These are phyloP conservation scores for Saccharomyces hybrid DNA, from an alignment of 1,139 yeast genomes.

Conservation along the genomic window DNA sequence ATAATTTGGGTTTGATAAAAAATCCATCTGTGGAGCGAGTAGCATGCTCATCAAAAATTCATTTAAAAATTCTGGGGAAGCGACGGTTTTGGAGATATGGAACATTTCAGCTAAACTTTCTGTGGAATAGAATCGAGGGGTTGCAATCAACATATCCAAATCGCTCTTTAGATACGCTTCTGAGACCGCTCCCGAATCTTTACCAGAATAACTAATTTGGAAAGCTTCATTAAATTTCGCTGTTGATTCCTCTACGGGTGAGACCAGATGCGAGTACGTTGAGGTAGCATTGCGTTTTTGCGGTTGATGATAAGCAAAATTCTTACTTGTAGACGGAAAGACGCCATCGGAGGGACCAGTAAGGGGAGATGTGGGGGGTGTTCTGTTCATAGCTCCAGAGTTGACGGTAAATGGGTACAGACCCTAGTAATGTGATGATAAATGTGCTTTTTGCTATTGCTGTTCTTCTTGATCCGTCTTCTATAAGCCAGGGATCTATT, in stretches of 20 bases:
- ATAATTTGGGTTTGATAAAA: neutral
- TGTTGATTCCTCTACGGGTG: neutral
- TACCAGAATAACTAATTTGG: neutral
- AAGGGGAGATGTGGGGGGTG: neutral
- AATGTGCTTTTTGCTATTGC: neutral
- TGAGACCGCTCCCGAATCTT: neutral
- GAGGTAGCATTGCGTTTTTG: neutral
- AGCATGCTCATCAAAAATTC: neutral
- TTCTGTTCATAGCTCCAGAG: neutral
- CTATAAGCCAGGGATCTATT: neutral
- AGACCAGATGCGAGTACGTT: neutral
- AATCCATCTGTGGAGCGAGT: neutral
- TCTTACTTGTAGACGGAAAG: neutral
- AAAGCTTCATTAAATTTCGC: neutral
- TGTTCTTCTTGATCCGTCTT: neutral
- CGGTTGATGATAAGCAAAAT: neutral
- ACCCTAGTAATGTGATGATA: neutral
- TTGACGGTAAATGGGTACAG: no score
- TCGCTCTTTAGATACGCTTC: neutral
- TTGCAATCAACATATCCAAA: neutral
- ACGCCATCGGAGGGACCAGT: neutral
- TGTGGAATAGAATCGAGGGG: neutral
- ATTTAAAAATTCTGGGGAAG: neutral
- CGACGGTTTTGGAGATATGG: neutral
- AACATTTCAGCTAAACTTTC: neutral